Percentiles rank a stretch among this genome's conserved stretches.
phyloP scores from a whole-genome alignment of 306 rosid species.

The Lagenaria siceraria region DNA sequence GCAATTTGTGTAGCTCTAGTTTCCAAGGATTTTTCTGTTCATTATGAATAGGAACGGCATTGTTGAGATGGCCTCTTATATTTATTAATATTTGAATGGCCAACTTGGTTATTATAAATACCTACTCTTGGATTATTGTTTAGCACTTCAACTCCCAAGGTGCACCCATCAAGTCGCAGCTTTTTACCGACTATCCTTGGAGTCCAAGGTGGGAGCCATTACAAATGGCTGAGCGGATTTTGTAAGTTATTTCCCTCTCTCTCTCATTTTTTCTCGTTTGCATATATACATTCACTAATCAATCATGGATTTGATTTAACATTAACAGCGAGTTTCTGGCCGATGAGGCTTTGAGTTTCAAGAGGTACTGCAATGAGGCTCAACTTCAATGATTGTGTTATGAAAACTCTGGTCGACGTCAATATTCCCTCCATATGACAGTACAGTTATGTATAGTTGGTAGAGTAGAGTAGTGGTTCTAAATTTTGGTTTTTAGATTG shows the following conservation, averaged over 20 bases:
- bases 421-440: not conserved
- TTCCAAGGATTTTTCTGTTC: not conserved
- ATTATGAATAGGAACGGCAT: not conserved
- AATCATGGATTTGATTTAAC: not conserved
- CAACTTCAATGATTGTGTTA: conserved; percentile 21
- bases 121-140: not conserved
- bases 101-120: not conserved
- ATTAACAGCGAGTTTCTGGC: conserved; percentile 52
- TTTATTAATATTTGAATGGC: not conserved
- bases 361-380: conserved; percentile 70
- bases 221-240: conserved; percentile 61
- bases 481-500: not conserved
- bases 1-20: not conserved
- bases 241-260: conserved; percentile 28
- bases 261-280: not conserved
- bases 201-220: conserved; percentile 85
- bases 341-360: conserved; percentile 74
- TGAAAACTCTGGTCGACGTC: not conserved
- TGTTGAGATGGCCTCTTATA: not conserved
- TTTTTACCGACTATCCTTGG: conserved; percentile 57
- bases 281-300: not conserved
- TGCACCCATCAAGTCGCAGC: conserved; percentile 52
- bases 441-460: not conserved
- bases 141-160: conserved; percentile 70
- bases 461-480: not conserved